Conservation (phyloP, 306 rosid genomes). For the Vigna mungo region DNA sequence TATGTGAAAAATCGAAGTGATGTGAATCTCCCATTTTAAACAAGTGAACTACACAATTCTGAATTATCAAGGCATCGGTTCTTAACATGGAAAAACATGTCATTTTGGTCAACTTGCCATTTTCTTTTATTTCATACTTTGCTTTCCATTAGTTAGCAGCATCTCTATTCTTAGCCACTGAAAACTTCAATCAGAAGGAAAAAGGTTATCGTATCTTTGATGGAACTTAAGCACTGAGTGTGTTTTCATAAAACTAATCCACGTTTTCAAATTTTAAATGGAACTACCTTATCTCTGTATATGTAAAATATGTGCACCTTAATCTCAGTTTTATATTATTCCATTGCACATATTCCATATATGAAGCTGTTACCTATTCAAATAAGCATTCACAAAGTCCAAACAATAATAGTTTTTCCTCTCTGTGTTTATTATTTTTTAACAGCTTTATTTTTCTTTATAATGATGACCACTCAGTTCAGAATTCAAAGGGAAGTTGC, state of each 20-base stretch:
- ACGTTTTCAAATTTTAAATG: background rate
- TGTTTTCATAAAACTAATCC: background rate
- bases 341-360: background rate
- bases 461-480: constrained; percentile 1
- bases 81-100: constrained; percentile 18
- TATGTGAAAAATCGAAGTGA: background rate
- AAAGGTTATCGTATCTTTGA: background rate
- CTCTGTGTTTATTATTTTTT: background rate
- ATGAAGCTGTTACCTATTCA: background rate
- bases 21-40: constrained; percentile 12
- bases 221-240: background rate
- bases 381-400: background rate
- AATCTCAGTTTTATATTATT: background rate
- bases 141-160: background rate
- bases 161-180: constrained; percentile 14
- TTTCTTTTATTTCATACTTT: background rate
- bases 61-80: background rate
- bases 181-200: constrained; percentile 21
- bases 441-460: background rate
- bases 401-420: background rate
- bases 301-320: background rate
- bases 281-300: background rate
- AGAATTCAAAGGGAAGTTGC: background rate
- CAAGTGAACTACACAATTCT: background rate
- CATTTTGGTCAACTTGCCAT: background rate